Conservation (phyloP, 2,329 filamentous ascomycete genomes). For the Kalmusia sp. region DNA sequence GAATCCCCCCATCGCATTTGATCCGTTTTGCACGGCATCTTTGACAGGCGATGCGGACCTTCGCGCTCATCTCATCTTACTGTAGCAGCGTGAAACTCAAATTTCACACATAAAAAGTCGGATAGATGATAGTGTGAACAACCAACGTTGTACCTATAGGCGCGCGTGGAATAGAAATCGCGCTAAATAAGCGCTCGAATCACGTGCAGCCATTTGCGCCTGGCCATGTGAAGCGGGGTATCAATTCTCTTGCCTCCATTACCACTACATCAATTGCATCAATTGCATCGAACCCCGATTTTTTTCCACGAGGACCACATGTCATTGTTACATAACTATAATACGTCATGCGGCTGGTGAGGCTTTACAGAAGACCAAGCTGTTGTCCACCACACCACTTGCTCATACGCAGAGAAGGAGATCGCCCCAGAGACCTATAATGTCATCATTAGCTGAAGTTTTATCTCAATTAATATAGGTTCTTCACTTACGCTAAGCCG, state of each 20-base stretch:
- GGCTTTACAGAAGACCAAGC: too few species aligned
- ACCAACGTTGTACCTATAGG: too few species aligned
- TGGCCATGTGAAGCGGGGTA: too few species aligned
- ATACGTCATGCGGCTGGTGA: too few species aligned
- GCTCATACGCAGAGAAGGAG: conserved; percentile 10
- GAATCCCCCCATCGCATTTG: conserved; percentile 50
- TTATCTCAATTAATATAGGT: neutral
- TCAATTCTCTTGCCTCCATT: too few species aligned
- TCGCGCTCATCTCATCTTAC: conserved; percentile 19
- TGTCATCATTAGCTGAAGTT: neutral
- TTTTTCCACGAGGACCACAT: too few species aligned
- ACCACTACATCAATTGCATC: too few species aligned
- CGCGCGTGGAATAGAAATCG: too few species aligned
- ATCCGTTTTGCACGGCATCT: conserved; percentile 48
- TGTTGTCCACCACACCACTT: conserved; percentile 7
- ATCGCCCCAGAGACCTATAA: conserved; percentile 9
- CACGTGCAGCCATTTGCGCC: too few species aligned
- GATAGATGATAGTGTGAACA: neutral
- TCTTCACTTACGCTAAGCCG: conserved; percentile 9
- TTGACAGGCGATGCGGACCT: conserved; percentile 49
- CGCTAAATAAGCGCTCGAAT: too few species aligned
- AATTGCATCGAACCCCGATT: too few species aligned
- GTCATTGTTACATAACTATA: too few species aligned
- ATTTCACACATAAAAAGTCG: neutral
- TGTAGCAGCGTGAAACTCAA: neutral